Percentiles rank a stretch among this genome's conserved stretches.
Conservation (phyloP, 2,329 filamentous ascomycete genomes). For the Hysterium pulicare region DNA sequence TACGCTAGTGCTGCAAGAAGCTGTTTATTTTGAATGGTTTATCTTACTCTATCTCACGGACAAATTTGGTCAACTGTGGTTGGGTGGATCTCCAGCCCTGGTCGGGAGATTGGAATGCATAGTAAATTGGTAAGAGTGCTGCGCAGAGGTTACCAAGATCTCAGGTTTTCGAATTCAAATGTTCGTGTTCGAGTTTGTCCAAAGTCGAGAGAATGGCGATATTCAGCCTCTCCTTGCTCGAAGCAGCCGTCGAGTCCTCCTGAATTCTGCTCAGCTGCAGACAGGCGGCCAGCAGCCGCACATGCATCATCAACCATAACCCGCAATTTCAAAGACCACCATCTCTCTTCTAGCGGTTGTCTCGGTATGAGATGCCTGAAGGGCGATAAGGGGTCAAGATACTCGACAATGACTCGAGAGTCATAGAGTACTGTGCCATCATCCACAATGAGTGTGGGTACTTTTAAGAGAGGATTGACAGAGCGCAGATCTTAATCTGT, state of each 20-base stretch:
- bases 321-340: neutral
- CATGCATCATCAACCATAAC: neutral
- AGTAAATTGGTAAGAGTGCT: neutral
- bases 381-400: neutral
- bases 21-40: neutral
- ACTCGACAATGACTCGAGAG: constrained; percentile 4
- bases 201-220: neutral
- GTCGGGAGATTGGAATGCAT: neutral
- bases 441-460: neutral
- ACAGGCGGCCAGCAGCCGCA: constrained; percentile 2
- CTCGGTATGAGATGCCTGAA: neutral
- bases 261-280: neutral
- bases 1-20: too few relatives aligned
- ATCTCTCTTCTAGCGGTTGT: neutral
- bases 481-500: neutral
- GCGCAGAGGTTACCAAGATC: constrained; percentile 1
- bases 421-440: constrained; percentile 4
- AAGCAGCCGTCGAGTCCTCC: neutral
- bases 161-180: neutral
- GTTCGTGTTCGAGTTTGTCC: neutral
- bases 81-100: neutral
- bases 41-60: neutral
- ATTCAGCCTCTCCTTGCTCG: neutral
- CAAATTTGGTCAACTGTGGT: constrained; percentile 2
- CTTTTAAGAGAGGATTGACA: constrained; percentile 1